A percentile compares a stretch with the other conserved stretches of the same genome.
Evolutionary conservation across 108 stramenopile genomes (phyloP).

Genomic region (Fragilariopsis cylindrus): DNA sequence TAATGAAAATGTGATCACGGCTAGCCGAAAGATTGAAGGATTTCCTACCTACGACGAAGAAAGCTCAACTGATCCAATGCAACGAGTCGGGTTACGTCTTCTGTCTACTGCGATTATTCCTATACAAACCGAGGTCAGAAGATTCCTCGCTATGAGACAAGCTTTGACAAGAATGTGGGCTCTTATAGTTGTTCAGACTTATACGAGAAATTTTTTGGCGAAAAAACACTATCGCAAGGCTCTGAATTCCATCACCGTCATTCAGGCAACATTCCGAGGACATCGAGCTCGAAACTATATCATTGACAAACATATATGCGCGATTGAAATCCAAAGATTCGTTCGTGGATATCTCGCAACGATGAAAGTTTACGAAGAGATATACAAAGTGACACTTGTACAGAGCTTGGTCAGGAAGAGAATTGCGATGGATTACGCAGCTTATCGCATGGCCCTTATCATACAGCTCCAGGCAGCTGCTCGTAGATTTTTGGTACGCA

Average conservation of each 20-base stretch:
- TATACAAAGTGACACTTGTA: conserved; percentile 57
- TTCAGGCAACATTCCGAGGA: conserved; percentile 70
- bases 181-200: conserved; percentile 70
- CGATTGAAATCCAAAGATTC: conserved; percentile 71
- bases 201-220: conserved; percentile 59
- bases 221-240: conserved; percentile 34
- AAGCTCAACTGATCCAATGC: conserved; percentile 74
- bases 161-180: conserved; percentile 74
- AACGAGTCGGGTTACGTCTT: conserved; percentile 70
- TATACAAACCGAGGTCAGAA: conserved; percentile 74
- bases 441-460: conserved; percentile 40
- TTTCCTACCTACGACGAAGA: conserved; percentile 36
- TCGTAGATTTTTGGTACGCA: conserved; percentile 45
- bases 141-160: conserved; percentile 63
- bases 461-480: conserved; percentile 54
- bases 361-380: conserved; percentile 55
- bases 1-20: conserved; percentile 1
- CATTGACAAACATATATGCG: conserved; percentile 68
- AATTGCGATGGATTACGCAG: conserved; percentile 49
- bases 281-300: conserved; percentile 57
- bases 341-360: conserved; percentile 54
- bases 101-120: conserved; percentile 82
- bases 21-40: conserved; percentile 1
- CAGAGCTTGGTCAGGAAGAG: conserved; percentile 60
- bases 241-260: conserved; percentile 46